phyloP scores from a whole-genome alignment of 2,329 filamentous ascomycete species.

The Tolypocladium sp. region DNA sequence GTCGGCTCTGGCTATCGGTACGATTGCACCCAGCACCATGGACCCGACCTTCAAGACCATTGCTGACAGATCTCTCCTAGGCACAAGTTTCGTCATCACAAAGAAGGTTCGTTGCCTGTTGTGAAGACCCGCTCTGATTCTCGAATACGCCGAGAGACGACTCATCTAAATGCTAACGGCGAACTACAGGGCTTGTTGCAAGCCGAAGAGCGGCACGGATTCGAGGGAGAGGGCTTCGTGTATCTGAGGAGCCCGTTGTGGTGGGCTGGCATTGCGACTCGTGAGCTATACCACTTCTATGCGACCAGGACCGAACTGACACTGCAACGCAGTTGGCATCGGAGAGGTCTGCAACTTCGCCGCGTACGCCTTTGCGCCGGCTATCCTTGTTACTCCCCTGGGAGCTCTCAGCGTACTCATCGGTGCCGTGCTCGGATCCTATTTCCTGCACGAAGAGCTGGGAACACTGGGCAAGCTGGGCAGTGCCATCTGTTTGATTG shows the following conservation, averaged over 20 bases:
- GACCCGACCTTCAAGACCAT: background rate
- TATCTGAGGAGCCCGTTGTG: conserved; percentile 93
- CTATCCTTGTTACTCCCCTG: conserved; percentile 93
- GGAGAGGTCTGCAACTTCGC: conserved; percentile 97
- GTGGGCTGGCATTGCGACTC: conserved; percentile 90
- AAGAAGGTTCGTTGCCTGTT: conserved; percentile 63
- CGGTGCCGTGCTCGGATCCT: conserved; percentile 86
- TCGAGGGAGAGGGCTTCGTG: conserved; percentile 91
- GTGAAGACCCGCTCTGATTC: background rate
- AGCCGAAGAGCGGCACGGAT: conserved; percentile 83
- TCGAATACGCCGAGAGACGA: background rate
- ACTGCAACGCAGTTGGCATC: conserved; percentile 59
- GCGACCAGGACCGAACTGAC: conserved; percentile 9
- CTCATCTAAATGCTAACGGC: background rate
- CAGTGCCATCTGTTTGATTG: conserved; percentile 91
- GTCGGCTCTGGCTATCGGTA: conserved; percentile 70
- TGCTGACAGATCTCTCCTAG: conserved; percentile 33
- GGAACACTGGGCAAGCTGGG: conserved; percentile 89
- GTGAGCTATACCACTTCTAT: conserved; percentile 40
- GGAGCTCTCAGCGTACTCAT: conserved; percentile 92
- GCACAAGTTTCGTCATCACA: conserved; percentile 96
- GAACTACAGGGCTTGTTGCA: conserved; percentile 68
- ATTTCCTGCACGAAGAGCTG: conserved; percentile 84
- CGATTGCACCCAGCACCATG: conserved; percentile 13
- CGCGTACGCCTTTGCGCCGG: conserved; percentile 94